These are phyloP conservation scores for Craterostigma plantagineum DNA, from an alignment of 257 asterid genomes.

Conservation along the genomic window DNA sequence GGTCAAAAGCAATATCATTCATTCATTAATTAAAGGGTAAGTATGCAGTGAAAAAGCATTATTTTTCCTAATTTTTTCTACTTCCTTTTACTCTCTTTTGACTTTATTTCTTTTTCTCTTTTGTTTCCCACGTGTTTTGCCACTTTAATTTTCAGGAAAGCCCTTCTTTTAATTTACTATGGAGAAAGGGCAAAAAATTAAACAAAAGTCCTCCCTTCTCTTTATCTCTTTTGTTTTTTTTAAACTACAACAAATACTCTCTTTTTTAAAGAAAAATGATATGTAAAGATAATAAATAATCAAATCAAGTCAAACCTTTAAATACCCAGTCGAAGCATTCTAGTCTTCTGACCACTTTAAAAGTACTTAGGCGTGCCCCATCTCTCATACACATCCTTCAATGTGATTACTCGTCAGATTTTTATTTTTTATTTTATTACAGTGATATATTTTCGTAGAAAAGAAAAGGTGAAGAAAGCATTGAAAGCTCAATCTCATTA, in stretches of 20 bases:
- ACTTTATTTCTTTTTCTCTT: slow-evolving; percentile 7
- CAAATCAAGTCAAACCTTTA: slow-evolving; percentile 27
- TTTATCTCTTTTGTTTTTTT: too few species aligned
- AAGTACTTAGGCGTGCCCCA: slow-evolving; percentile 21
- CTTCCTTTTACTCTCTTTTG: slow-evolving; percentile 9
- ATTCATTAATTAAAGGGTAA: not conserved
- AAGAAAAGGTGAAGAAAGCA: not conserved
- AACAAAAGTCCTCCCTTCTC: not conserved
- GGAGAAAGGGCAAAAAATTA: too few species aligned
- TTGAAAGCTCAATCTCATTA: too few species aligned
- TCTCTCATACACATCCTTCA: slow-evolving; percentile 13
- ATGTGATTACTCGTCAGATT: slow-evolving; percentile 25
- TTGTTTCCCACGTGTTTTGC: slow-evolving; percentile 25
- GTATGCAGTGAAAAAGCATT: slow-evolving; percentile 1
- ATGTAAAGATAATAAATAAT: slow-evolving; percentile 8
- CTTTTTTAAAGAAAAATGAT: slow-evolving; percentile 2
- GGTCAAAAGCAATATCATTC: too few species aligned
- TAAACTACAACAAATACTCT: not conserved
- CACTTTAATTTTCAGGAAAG: slow-evolving; percentile 23
- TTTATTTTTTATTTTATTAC: slow-evolving; percentile 2
- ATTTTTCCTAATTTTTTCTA: slow-evolving; percentile 3
- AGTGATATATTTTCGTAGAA: slow-evolving; percentile 2
- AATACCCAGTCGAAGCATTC: slow-evolving; percentile 15
- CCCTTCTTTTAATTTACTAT: slow-evolving; percentile 12
- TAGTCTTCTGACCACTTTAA: slow-evolving; percentile 13